Evolutionary conservation across 2,329 filamentous ascomycete genomes (phyloP).

Genomic region (Ramularia endophylla): DNA sequence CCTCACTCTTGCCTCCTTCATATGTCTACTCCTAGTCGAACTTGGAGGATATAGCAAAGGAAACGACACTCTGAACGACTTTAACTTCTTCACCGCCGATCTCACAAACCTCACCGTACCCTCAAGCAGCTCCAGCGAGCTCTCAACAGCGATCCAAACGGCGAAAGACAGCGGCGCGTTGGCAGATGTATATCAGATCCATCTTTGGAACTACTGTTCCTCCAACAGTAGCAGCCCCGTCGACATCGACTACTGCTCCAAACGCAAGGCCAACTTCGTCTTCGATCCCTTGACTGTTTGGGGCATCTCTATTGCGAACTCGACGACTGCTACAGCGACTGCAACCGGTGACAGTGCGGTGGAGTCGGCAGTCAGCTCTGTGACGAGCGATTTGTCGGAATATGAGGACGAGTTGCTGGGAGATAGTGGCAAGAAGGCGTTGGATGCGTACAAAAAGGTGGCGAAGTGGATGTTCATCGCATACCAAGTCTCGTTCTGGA

Average conservation of each 20-base stretch:
- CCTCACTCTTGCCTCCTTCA: conserved; percentile 69
- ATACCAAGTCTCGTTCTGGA: conserved; percentile 67
- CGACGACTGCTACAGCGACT: conserved; percentile 18
- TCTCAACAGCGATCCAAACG: conserved; percentile 34
- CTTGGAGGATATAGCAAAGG: conserved; percentile 50
- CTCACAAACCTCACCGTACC: conserved; percentile 31
- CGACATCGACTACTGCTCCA: conserved; percentile 56
- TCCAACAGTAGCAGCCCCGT: conserved; percentile 36
- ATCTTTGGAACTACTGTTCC: conserved; percentile 82
- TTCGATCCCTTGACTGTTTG: conserved; percentile 63
- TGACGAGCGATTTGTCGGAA: conserved; percentile 45
- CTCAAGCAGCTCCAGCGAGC: conserved; percentile 27
- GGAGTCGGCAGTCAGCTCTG: conserved; percentile 37
- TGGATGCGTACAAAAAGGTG: conserved; percentile 68
- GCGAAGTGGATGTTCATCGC: conserved; percentile 71
- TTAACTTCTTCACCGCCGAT: conserved; percentile 49
- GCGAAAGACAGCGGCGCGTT: conserved; percentile 44
- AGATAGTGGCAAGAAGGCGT: conserved; percentile 56
- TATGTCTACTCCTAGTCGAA: conserved; percentile 58
- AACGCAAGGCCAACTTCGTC: conserved; percentile 70
- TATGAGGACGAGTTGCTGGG: conserved; percentile 49
- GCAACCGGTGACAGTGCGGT: conserved; percentile 18
- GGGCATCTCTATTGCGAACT: conserved; percentile 51
- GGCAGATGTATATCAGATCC: conserved; percentile 71
- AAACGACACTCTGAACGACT: conserved; percentile 15